These are phyloP conservation scores for Entamoeba invadens DNA, from an alignment of 208 protist genomes.

Conservation along the genomic window DNA sequence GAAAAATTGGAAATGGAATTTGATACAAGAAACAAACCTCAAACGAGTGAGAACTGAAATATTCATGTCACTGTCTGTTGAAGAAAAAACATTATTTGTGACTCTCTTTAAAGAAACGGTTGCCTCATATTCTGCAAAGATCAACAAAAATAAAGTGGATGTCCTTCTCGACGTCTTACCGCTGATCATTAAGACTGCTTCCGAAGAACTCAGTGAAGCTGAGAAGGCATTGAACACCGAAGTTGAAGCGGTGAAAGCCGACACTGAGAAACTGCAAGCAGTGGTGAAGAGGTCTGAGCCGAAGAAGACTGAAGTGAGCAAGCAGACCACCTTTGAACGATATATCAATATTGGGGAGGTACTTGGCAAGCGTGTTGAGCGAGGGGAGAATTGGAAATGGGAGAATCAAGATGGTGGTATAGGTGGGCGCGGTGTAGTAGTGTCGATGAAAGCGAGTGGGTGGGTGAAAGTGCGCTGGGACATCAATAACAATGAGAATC, in stretches of 20 bases:
- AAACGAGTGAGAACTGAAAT: not conserved
- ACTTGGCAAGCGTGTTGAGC: not conserved
- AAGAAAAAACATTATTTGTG: not conserved
- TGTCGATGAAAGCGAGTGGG: not conserved
- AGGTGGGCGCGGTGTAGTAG: not conserved
- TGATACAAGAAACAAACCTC: too few relatives aligned
- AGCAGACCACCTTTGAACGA: too few relatives aligned
- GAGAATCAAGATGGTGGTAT: not conserved
- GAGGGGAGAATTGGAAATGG: not conserved
- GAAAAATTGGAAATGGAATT: too few relatives aligned
- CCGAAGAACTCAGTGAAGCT: not conserved
- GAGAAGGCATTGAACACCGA: not conserved
- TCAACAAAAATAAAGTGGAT: not conserved
- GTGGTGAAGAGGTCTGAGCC: not conserved
- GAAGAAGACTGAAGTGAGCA: not conserved
- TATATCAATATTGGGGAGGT: not conserved
- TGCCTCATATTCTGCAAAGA: not conserved
- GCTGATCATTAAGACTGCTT: not conserved
- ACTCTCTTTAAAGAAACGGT: not conserved
- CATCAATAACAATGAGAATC: not conserved
- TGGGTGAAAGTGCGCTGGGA: not conserved
- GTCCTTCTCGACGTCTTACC: not conserved
- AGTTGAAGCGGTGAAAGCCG: not conserved
- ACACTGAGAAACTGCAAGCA: not conserved
- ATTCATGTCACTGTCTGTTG: not conserved